Evolutionary conservation across 2,329 filamentous ascomycete genomes (phyloP).

Genomic region (Paradendryphiella salina): DNA sequence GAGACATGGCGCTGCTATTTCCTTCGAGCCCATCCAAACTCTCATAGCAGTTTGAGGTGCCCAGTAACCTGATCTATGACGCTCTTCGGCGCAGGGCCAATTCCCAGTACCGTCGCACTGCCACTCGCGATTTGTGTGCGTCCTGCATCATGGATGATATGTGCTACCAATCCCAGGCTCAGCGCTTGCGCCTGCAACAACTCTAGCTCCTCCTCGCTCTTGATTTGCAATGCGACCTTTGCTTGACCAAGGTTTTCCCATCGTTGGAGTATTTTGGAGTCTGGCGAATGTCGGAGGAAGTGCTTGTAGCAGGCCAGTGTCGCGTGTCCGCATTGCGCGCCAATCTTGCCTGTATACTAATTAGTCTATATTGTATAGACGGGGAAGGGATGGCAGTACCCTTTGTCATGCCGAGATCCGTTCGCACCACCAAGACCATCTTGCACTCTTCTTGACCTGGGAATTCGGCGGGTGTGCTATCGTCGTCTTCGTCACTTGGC

Average conservation of each 20-base stretch:
- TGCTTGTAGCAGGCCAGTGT: constrained; percentile 96
- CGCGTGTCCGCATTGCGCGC: constrained; percentile 93
- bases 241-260: constrained; percentile 89
- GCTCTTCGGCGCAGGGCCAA: constrained; percentile 74
- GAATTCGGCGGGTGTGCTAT: constrained; percentile 50
- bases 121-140: constrained; percentile 94
- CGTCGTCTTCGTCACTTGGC: constrained; percentile 38
- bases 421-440: constrained; percentile 86
- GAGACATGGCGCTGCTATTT: background rate
- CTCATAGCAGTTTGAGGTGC: constrained; percentile 75
- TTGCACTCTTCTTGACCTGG: constrained; percentile 79
- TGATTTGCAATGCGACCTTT: constrained; percentile 90
- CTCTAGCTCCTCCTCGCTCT: constrained; percentile 77
- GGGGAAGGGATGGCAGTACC: constrained; percentile 56
- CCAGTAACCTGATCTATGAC: constrained; percentile 86
- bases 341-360: constrained; percentile 77
- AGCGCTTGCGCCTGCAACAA: constrained; percentile 78
- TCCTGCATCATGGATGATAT: constrained; percentile 93
- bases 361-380: background rate
- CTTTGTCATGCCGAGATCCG: constrained; percentile 96
- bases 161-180: constrained; percentile 81
- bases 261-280: constrained; percentile 68
- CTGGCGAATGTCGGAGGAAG: constrained; percentile 60
- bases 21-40: background rate
- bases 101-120: constrained; percentile 87